A percentile compares a stretch with the other conserved stretches of the same genome.
phyloP scores from a whole-genome alignment of 2,329 filamentous ascomycete species.

The Gremmenia infestans region DNA sequence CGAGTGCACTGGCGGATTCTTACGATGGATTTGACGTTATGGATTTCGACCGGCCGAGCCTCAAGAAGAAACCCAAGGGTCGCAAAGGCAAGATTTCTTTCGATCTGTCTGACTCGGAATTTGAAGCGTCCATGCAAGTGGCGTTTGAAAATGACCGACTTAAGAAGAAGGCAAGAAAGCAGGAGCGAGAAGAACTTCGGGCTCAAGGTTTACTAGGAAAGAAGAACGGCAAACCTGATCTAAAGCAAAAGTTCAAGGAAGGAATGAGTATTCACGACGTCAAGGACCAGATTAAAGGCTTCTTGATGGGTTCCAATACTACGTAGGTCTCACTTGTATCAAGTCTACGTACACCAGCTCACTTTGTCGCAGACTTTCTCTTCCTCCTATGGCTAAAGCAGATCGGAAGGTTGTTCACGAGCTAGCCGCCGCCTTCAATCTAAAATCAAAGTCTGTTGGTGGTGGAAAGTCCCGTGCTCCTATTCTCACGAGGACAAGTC shows the following conservation, averaged over 20 bases:
- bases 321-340: slow-evolving; percentile 45
- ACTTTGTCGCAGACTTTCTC: slow-evolving; percentile 49
- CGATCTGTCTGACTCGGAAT: slow-evolving; percentile 60
- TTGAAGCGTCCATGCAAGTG: slow-evolving; percentile 53
- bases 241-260: slow-evolving; percentile 65
- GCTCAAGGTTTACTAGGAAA: slow-evolving; percentile 61
- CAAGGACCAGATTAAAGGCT: slow-evolving; percentile 65
- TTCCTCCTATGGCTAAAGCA: slow-evolving; percentile 80
- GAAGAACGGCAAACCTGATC: slow-evolving; percentile 43
- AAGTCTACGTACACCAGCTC: neutral
- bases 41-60: slow-evolving; percentile 70
- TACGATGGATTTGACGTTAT: slow-evolving; percentile 74
- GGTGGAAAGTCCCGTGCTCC: slow-evolving; percentile 69
- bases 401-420: slow-evolving; percentile 77
- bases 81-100: slow-evolving; percentile 47
- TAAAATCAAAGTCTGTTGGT: slow-evolving; percentile 82
- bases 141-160: slow-evolving; percentile 64
- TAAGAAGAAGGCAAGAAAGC: slow-evolving; percentile 67
- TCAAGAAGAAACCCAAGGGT: slow-evolving; percentile 61
- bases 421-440: slow-evolving; percentile 65
- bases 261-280: slow-evolving; percentile 70
- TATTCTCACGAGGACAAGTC: slow-evolving; percentile 67
- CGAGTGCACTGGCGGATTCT: slow-evolving; percentile 48
- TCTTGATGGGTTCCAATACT: slow-evolving; percentile 59
- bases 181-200: slow-evolving; percentile 64